These are phyloP conservation scores for Heterobasidion irregulare DNA, from an alignment of 1,284 basidiomycete species.

Conservation along the genomic window DNA sequence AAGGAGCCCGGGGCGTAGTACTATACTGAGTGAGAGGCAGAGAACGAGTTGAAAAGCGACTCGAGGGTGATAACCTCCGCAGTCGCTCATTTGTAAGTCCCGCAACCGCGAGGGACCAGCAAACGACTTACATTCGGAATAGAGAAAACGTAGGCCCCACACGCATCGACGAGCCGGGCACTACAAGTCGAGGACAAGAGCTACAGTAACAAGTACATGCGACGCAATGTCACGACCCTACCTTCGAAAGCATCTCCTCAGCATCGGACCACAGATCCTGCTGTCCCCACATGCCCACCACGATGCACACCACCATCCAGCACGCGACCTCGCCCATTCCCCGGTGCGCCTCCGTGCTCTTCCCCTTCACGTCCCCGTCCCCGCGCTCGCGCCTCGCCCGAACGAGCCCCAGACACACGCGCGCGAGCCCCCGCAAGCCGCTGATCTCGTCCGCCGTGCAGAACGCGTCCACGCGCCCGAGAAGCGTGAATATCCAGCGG, in stretches of 20 bases:
- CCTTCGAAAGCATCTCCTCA: constrained; percentile 24
- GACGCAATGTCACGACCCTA: not conserved
- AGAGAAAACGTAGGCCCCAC: no score
- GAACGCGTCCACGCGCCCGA: constrained; percentile 56
- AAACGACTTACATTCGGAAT: no score
- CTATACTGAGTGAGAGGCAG: no score
- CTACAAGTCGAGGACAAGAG: not conserved
- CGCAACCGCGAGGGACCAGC: no score
- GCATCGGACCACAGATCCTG: constrained; percentile 80
- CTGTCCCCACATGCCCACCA: constrained; percentile 81
- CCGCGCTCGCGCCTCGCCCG: constrained; percentile 16
- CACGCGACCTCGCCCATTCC: constrained; percentile 53
- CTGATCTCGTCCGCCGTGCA: constrained; percentile 76
- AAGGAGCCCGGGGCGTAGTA: no score
- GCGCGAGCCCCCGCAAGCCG: constrained; percentile 69
- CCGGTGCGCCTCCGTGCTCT: constrained; percentile 4
- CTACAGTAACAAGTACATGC: not conserved
- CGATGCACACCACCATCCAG: constrained; percentile 75
- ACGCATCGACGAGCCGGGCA: not conserved
- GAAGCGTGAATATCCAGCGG: not conserved
- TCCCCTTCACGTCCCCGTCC: not conserved
- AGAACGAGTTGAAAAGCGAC: no score
- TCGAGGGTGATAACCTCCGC: no score
- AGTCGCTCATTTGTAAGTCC: no score
- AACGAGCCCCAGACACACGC: constrained; percentile 59